Evolutionary conservation across 1,139 yeast species (phyloP).

Genomic region (Pichia sp.): DNA sequence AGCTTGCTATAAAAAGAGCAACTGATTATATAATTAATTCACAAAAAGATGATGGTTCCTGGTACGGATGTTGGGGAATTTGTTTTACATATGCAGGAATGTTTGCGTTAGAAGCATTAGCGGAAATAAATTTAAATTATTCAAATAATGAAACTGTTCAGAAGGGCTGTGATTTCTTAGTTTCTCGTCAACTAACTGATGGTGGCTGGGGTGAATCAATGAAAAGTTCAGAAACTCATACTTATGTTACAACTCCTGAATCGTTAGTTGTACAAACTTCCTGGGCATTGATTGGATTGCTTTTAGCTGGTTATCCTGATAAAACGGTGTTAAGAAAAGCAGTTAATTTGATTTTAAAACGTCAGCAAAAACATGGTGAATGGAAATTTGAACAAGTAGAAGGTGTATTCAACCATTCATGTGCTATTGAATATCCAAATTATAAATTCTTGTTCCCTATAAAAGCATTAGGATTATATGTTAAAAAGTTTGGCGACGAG

Average conservation of each 20-base stretch:
- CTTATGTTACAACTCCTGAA: conserved; percentile 55
- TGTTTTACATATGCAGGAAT: conserved; percentile 94
- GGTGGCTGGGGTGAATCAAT: conserved; percentile 98
- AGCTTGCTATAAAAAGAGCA: conserved; percentile 65
- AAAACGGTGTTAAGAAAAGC: conserved; percentile 57
- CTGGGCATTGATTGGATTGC: conserved; percentile 82
- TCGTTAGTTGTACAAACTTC: conserved; percentile 87
- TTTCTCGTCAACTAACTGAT: conserved; percentile 67
- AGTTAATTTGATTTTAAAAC: conserved; percentile 52
- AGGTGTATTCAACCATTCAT: conserved; percentile 92
- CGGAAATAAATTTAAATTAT: conserved; percentile 62
- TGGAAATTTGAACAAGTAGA: conserved; percentile 84
- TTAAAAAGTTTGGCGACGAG: conserved; percentile 22
- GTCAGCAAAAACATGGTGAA: conserved; percentile 75
- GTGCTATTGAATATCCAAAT: conserved; percentile 93
- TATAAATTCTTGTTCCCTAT: conserved; percentile 86
- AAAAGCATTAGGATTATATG: conserved; percentile 84
- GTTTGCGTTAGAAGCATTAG: conserved; percentile 94
- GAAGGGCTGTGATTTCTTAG: conserved; percentile 80
- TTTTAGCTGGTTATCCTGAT: conserved; percentile 79
- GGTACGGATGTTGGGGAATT: conserved; percentile 99
- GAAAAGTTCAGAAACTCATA: conserved; percentile 77
- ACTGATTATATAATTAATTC: conserved; percentile 59
- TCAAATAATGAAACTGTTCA: conserved; percentile 54
- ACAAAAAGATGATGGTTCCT: conserved; percentile 80